Evolutionary conservation across 176 grass and related monocot species (phyloP), one percentile per base, ranked within the genome.

Genomic region (Tillandsia leiboldiana): DNA sequence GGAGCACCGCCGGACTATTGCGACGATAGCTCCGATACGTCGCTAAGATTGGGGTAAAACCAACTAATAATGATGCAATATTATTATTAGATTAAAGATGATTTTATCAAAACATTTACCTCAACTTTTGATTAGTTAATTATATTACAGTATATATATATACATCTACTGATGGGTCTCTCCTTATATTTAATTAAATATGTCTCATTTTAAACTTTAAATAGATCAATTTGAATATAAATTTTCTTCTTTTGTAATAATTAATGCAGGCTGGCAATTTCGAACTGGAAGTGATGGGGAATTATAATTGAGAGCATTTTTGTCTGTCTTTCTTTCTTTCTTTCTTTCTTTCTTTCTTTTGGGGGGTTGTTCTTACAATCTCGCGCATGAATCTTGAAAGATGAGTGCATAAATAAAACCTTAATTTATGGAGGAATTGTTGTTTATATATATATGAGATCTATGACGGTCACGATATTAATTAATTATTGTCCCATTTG

Each of bases 11-110:
- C 54, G 8, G 78, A 82, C 77, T 49, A 64, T 7, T 42, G 33
- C 33, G 76, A 87, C 0, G 77, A 83, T 48, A 78, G 77, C 76
- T 78, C 80, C 2, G 82, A 96, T 64, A 87, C 78, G 10, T 78
- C 69, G 6, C 87, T 96, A 29, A 86, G 78, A 79, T 82, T 91
- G 15, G 83, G 86, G 88, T 96, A 81, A 81, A 72, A 73, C 51
- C 47, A 13, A 64, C 56, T 51, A 51, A 6, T 57, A 57, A 0
- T 42, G 33, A 42, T 42, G 17, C 15, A 20, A 20, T 20, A 20
- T 20, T 20, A 20, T 20, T 20, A 61, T 8, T 61, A 23, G 56
- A 61, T 9, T 23, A 2, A 23, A 42, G 4, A 48, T 12, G 64
- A 23, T 7, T 66, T 66, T 7, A 27, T 6, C 26, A 66, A 66